phyloP scores from a whole-genome alignment of 805 yeast species.

The Candida maris region DNA sequence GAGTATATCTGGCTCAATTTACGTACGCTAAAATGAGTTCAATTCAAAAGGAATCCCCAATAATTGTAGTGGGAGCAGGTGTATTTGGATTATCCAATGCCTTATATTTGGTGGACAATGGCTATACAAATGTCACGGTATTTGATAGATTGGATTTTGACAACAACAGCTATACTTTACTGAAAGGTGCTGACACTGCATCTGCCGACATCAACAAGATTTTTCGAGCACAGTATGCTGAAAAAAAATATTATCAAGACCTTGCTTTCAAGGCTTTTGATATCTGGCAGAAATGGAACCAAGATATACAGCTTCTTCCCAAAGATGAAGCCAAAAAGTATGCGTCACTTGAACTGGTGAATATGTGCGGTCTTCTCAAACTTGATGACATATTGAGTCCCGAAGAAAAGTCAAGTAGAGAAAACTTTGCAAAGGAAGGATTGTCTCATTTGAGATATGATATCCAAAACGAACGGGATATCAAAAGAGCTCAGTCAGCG shows the following conservation, averaged over 20 bases:
- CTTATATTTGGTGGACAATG: conserved; percentile 12
- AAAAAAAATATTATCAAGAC: conserved; percentile 30
- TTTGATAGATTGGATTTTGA: conserved; percentile 33
- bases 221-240: conserved; percentile 34
- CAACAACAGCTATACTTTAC: conserved; percentile 22
- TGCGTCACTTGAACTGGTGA: conserved; percentile 17
- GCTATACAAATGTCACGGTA: conserved; percentile 34
- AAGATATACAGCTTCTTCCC: conserved; percentile 14
- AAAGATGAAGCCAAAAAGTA: conserved; percentile 16
- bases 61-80: conserved; percentile 2
- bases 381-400: conserved; percentile 21
- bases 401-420: conserved; percentile 19
- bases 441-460: conserved; percentile 24
- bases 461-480: conserved; percentile 24
- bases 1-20: background rate
- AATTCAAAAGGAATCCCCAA: background rate
- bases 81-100: conserved; percentile 3
- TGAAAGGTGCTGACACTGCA: conserved; percentile 36
- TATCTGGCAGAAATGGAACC: conserved; percentile 16
- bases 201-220: conserved; percentile 37
- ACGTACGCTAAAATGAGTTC: background rate
- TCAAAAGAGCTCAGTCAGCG: conserved; percentile 27
- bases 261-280: conserved; percentile 22
- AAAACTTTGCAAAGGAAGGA: conserved; percentile 23
- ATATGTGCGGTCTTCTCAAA: conserved; percentile 23